Conservation (phyloP, 805 yeast genomes). For the Clavispora phyllophila region DNA sequence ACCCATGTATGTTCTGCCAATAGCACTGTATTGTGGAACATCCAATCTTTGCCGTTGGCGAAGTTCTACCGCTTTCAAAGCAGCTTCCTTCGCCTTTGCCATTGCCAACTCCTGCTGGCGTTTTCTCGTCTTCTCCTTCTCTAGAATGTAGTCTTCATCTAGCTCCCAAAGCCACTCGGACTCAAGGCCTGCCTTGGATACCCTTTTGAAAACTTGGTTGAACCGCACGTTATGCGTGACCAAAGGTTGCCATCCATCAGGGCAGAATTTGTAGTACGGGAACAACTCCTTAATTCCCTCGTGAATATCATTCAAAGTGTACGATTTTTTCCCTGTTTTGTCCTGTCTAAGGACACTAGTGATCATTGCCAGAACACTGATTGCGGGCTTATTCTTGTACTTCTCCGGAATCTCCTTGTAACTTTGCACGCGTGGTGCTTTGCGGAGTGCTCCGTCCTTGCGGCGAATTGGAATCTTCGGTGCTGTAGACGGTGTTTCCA, state of each 20-base stretch:
- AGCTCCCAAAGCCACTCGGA: slow-evolving; percentile 97
- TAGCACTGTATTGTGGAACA: background rate
- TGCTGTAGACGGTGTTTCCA: slow-evolving; percentile 23
- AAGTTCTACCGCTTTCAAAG: slow-evolving; percentile 47
- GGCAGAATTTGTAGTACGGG: slow-evolving; percentile 90
- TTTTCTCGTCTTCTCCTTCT: slow-evolving; percentile 66
- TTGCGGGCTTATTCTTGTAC: slow-evolving; percentile 77
- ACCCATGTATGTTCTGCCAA: background rate
- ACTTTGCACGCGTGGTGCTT: slow-evolving; percentile 57
- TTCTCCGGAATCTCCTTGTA: slow-evolving; percentile 86
- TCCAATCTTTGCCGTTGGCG: slow-evolving; percentile 36
- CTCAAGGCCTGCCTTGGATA: slow-evolving; percentile 52
- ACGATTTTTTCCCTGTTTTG: slow-evolving; percentile 58
- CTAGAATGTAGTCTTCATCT: slow-evolving; percentile 79
- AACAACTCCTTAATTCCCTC: slow-evolving; percentile 80
- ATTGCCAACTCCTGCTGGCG: slow-evolving; percentile 59
- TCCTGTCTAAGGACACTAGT: slow-evolving; percentile 70
- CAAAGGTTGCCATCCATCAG: slow-evolving; percentile 96
- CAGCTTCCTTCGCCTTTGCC: slow-evolving; percentile 54
- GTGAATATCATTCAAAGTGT: slow-evolving; percentile 65
- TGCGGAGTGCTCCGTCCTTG: slow-evolving; percentile 31
- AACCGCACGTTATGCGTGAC: slow-evolving; percentile 85
- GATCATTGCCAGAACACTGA: slow-evolving; percentile 76
- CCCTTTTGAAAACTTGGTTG: slow-evolving; percentile 78
- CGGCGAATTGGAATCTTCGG: slow-evolving; percentile 31